Evolutionary conservation across 2,329 filamentous ascomycete species (phyloP).

Genomic region (Xylariaceae sp.): DNA sequence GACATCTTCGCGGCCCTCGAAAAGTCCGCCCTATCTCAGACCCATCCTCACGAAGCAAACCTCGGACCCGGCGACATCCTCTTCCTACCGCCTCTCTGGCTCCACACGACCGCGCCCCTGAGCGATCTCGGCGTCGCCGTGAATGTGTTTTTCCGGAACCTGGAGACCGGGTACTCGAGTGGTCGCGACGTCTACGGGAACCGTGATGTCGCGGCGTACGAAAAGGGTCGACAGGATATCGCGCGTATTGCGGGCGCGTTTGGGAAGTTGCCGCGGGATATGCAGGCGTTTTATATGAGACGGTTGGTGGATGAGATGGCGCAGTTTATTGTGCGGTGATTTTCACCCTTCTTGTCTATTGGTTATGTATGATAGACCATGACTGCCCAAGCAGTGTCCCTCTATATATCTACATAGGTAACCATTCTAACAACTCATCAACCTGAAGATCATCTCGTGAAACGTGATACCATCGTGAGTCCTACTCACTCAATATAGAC

Average conservation of each 20-base stretch:
- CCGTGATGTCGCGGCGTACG: conserved; percentile 76
- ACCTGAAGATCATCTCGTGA: neutral
- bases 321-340: conserved; percentile 19
- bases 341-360: too few species aligned
- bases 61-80: conserved; percentile 70
- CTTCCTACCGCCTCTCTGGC: conserved; percentile 78
- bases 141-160: conserved; percentile 81
- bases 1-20: conserved; percentile 58
- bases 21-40: conserved; percentile 37
- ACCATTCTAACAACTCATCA: too few species aligned
- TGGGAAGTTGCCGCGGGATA: conserved; percentile 57
- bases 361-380: too few species aligned
- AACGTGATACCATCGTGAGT: neutral
- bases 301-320: conserved; percentile 65
- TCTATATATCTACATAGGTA: neutral
- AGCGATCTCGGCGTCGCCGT: conserved; percentile 65
- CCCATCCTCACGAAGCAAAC: conserved; percentile 61
- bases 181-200: conserved; percentile 87
- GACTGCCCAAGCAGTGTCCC: neutral
- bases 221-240: conserved; percentile 71
- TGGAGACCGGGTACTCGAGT: conserved; percentile 61
- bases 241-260: conserved; percentile 61
- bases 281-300: conserved; percentile 69
- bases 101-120: conserved; percentile 65
- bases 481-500: neutral